These are phyloP conservation scores for Penicillium sp. DNA, from an alignment of 2,329 filamentous ascomycete species.

Conservation along the genomic window DNA sequence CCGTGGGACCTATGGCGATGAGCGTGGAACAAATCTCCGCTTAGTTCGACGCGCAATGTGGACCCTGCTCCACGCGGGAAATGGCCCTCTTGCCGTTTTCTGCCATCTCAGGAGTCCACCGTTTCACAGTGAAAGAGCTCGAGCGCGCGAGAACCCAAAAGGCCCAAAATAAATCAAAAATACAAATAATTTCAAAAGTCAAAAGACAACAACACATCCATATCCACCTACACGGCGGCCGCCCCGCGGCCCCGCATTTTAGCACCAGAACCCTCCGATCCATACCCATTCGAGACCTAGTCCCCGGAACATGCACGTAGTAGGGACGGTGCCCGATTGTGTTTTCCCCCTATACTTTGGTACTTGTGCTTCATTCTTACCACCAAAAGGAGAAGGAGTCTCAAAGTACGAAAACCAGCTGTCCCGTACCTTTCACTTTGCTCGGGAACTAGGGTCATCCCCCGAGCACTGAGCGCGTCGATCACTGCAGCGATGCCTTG, in stretches of 20 bases:
- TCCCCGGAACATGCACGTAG: constrained; percentile 10
- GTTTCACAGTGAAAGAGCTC: neutral
- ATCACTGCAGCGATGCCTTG: constrained; percentile 23
- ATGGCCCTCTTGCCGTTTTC: constrained; percentile 1
- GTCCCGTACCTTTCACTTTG: constrained; percentile 8
- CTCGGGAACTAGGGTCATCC: constrained; percentile 16
- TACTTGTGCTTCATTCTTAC: constrained; percentile 5
- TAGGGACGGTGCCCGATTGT: constrained; percentile 15
- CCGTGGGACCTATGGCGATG: constrained; percentile 20
- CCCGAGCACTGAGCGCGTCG: constrained; percentile 13
- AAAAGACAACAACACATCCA: neutral
- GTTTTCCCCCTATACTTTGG: neutral
- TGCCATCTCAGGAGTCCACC: neutral
- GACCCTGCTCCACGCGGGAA: constrained; percentile 16
- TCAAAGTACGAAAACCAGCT: neutral
- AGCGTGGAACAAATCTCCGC: constrained; percentile 20
- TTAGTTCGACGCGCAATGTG: neutral
- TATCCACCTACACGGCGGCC: constrained; percentile 1
- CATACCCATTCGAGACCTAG: constrained; percentile 14
- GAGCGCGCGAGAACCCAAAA: neutral
- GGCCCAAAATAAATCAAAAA: neutral
- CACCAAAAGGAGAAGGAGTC: neutral
- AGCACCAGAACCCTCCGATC: constrained; percentile 14
- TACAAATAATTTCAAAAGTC: neutral
- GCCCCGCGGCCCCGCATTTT: constrained; percentile 20